Evolutionary conservation across 305 asterid species (phyloP).

Genomic region (Fraxinus sp.): DNA sequence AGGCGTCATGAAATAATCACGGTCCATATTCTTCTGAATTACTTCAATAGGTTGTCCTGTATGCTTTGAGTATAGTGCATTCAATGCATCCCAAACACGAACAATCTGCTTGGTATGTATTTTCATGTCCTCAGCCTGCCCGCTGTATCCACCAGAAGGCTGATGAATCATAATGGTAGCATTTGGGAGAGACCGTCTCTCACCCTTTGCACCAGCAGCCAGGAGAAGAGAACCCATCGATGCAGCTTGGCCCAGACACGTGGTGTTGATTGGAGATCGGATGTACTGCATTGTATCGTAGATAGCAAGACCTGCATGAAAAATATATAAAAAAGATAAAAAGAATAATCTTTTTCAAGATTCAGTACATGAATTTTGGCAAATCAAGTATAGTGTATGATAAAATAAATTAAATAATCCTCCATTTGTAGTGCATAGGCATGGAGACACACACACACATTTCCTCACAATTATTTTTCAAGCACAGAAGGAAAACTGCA

Average conservation of each 20-base stretch:
- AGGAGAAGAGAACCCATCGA: constrained; percentile 95
- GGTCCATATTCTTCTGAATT: constrained; percentile 77
- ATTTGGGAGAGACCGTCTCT: constrained; percentile 83
- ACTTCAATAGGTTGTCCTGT: constrained; percentile 73
- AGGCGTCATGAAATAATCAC: constrained; percentile 92
- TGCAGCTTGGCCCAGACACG: constrained; percentile 94
- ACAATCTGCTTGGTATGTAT: constrained; percentile 83
- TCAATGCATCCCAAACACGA: constrained; percentile 81
- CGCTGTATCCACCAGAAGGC: constrained; percentile 94
- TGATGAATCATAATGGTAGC: constrained; percentile 93
- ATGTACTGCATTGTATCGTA: constrained; percentile 96
- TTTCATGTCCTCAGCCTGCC: constrained; percentile 86
- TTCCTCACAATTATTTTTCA: neutral
- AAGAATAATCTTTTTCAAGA: neutral
- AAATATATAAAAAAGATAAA: neutral
- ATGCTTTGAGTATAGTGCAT: constrained; percentile 71
- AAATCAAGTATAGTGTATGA: neutral
- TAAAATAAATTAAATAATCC: neutral
- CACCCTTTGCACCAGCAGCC: constrained; percentile 96
- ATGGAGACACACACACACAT: neutral
- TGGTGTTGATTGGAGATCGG: constrained; percentile 83
- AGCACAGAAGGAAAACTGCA: neutral
- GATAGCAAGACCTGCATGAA: constrained; percentile 81
- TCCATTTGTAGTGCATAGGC: neutral
- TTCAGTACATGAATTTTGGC: neutral